phyloP scores from a whole-genome alignment of 1,139 yeast species.

The Pichia sp. region DNA sequence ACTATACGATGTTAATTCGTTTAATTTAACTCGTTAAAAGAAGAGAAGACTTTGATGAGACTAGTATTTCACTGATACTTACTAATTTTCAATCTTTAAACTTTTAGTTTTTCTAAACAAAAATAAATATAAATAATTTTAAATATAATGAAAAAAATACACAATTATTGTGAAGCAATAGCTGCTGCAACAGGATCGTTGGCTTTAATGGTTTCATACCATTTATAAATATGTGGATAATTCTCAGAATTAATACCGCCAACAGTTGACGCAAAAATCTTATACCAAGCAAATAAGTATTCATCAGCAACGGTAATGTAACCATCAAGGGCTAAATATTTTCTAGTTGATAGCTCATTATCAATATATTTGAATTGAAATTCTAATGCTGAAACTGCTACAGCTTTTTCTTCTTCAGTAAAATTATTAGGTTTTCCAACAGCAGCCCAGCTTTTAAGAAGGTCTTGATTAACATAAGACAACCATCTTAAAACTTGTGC shows the following conservation, averaged over 20 bases:
- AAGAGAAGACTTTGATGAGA: too few relatives aligned
- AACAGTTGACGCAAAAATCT: neutral
- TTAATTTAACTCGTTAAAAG: too few relatives aligned
- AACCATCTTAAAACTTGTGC: conserved; percentile 28
- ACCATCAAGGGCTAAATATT: conserved; percentile 4
- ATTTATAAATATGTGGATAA: conserved; percentile 14
- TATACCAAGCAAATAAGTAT: neutral
- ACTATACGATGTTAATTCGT: too few relatives aligned
- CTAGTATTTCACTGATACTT: too few relatives aligned
- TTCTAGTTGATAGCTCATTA: conserved; percentile 3
- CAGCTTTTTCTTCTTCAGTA: conserved; percentile 7
- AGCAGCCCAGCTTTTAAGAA: conserved; percentile 9
- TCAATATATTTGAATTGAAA: conserved; percentile 1
- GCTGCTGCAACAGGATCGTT: too few relatives aligned
- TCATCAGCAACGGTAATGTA: conserved; percentile 8
- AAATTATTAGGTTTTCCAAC: neutral
- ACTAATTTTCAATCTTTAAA: too few relatives aligned
- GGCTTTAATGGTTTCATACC: conserved; percentile 10
- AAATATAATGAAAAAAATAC: too few relatives aligned
- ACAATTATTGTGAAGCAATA: too few relatives aligned
- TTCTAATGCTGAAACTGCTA: neutral
- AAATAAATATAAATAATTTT: too few relatives aligned
- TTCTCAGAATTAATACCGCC: neutral
- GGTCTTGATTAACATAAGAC: conserved; percentile 26
- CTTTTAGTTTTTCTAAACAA: too few relatives aligned